Percentiles rank a stretch among this genome's conserved stretches.
Conservation (phyloP, 441 rosid species). For the Arabidopsis lyrata region DNA sequence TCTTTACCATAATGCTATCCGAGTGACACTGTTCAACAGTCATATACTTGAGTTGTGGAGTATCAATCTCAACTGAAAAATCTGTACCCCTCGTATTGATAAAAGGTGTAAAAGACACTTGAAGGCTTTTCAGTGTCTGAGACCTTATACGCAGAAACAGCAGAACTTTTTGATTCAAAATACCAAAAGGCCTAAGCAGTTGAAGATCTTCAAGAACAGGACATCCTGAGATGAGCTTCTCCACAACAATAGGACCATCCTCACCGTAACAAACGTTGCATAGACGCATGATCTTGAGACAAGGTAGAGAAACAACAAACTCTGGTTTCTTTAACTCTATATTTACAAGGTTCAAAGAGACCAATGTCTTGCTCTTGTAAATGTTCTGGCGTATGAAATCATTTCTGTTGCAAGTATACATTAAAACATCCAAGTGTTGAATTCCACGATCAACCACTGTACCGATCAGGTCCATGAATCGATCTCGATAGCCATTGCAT, state of each 20-base stretch:
- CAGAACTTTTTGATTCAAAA: background rate
- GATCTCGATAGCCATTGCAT: background rate
- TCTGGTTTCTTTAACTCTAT: background rate
- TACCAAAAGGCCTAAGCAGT: background rate
- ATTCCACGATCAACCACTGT: background rate
- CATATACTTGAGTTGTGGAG: background rate
- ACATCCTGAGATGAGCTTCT: too few relatives aligned
- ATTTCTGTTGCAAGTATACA: background rate
- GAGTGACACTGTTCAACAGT: background rate
- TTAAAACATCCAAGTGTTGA: background rate
- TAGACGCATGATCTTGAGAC: background rate
- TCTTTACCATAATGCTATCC: background rate
- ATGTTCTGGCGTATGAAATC: background rate
- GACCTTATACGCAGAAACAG: slow-evolving; percentile 12
- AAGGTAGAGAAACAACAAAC: background rate
- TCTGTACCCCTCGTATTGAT: background rate
- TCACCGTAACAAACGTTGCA: background rate
- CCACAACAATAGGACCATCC: background rate
- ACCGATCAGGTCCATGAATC: background rate
- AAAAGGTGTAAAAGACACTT: too few relatives aligned
- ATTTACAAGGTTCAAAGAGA: background rate
- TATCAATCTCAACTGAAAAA: background rate
- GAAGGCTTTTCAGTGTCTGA: slow-evolving; percentile 16
- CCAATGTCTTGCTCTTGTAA: background rate
- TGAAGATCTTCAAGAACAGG: slow-evolving; percentile 3